phyloP scores from a whole-genome alignment of 1,284 basidiomycete genomes.

The Meripilus lineatus region DNA sequence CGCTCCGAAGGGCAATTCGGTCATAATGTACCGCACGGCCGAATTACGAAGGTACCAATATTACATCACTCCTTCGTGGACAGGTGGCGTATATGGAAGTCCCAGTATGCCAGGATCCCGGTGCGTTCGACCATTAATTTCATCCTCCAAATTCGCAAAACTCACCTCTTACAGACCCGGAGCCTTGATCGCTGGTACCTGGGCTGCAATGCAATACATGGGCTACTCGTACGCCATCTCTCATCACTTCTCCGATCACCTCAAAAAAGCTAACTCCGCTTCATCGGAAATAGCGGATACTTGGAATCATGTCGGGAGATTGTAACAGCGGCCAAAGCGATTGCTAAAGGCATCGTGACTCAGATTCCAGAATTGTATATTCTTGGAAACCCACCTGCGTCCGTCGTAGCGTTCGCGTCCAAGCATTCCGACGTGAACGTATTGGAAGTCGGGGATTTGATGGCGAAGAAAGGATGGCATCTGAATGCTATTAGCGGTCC shows the following conservation, averaged over 20 bases:
- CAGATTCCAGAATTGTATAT: constrained; percentile 80
- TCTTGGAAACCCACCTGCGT: constrained; percentile 86
- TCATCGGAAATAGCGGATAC: constrained; percentile 86
- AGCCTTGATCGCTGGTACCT: constrained; percentile 89
- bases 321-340: constrained; percentile 67
- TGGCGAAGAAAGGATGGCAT: constrained; percentile 87
- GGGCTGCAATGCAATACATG: constrained; percentile 94
- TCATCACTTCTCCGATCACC: constrained; percentile 7
- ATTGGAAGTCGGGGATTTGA: constrained; percentile 86
- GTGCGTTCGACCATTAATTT: constrained; percentile 35
- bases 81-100: constrained; percentile 77
- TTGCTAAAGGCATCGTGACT: constrained; percentile 58
- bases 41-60: constrained; percentile 79
- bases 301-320: constrained; percentile 84
- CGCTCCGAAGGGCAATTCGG: constrained; percentile 89
- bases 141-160: background rate
- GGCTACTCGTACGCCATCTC: constrained; percentile 62
- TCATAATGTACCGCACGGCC: constrained; percentile 85
- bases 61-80: constrained; percentile 79
- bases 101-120: constrained; percentile 87
- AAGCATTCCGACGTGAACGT: constrained; percentile 58
- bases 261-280: constrained; percentile 4
- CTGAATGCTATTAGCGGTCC: constrained; percentile 81
- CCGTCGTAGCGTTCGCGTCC: constrained; percentile 86
- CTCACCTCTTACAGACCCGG: constrained; percentile 62